Evolutionary conservation across 1,139 yeast genomes (phyloP).

Genomic region (Tardiomyces depauwii): DNA sequence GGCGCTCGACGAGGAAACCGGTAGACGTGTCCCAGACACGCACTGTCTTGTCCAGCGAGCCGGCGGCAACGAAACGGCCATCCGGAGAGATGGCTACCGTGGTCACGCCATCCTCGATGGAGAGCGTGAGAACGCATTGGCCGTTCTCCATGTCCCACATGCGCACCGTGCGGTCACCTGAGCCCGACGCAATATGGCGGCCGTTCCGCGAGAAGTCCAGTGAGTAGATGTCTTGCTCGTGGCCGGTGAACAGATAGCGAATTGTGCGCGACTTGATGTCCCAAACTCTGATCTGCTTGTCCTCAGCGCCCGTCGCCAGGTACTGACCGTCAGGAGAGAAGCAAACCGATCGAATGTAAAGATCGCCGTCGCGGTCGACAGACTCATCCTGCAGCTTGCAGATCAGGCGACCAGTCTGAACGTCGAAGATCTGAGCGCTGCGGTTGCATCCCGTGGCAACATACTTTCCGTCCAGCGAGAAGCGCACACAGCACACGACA

Average conservation of each 20-base stretch:
- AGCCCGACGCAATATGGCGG: slow-evolving; percentile 85
- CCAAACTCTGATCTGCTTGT: slow-evolving; percentile 94
- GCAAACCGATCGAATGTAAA: slow-evolving; percentile 65
- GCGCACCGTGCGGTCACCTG: slow-evolving; percentile 93
- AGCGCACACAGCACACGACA: slow-evolving; percentile 93
- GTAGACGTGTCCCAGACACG: slow-evolving; percentile 96
- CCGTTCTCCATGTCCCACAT: slow-evolving; percentile 94
- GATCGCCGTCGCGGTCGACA: slow-evolving; percentile 49
- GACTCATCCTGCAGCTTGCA: slow-evolving; percentile 79
- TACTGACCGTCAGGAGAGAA: slow-evolving; percentile 63
- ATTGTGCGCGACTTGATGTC: slow-evolving; percentile 81
- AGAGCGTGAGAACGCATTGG: slow-evolving; percentile 77
- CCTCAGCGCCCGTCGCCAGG: slow-evolving; percentile 97
- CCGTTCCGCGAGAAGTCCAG: slow-evolving; percentile 95
- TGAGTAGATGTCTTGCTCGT: slow-evolving; percentile 95
- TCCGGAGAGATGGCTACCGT: slow-evolving; percentile 97
- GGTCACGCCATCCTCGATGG: slow-evolving; percentile 96
- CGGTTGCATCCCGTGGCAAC: slow-evolving; percentile 97
- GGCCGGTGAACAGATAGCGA: slow-evolving; percentile 82
- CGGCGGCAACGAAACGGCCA: slow-evolving; percentile 91
- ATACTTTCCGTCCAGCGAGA: slow-evolving; percentile 84
- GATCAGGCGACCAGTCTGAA: slow-evolving; percentile 80
- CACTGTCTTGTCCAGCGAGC: slow-evolving; percentile 89
- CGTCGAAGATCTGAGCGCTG: slow-evolving; percentile 89
- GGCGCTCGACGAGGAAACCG: slow-evolving; percentile 76